Conservation (phyloP, 2,329 filamentous ascomycete species). For the Elsinoe batatas region DNA sequence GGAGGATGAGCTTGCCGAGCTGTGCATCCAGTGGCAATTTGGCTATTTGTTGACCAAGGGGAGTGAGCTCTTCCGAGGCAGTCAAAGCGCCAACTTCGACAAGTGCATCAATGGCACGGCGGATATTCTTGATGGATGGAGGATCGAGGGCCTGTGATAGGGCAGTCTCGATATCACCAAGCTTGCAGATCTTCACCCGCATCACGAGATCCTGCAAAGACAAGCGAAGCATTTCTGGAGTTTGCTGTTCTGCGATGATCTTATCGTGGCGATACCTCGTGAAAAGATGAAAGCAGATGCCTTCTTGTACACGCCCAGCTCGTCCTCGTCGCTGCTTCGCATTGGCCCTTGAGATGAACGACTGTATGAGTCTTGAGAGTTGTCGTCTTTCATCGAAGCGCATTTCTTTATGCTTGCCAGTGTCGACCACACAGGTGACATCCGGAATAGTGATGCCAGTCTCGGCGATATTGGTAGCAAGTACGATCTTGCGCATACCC, state of each 20-base stretch:
- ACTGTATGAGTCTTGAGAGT: constrained; percentile 80
- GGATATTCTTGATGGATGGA: constrained; percentile 83
- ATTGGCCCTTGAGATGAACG: constrained; percentile 91
- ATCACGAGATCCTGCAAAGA: constrained; percentile 93
- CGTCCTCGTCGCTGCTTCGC: constrained; percentile 89
- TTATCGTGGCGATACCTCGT: constrained; percentile 81
- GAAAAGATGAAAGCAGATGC: constrained; percentile 91
- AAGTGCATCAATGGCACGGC: constrained; percentile 81
- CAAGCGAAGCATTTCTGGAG: constrained; percentile 87
- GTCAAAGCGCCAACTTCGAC: constrained; percentile 89
- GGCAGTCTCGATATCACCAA: constrained; percentile 86
- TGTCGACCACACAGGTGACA: constrained; percentile 92
- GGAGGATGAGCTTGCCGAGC: constrained; percentile 81
- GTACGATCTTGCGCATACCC: constrained; percentile 81
- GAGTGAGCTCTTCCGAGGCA: constrained; percentile 68
- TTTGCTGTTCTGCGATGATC: constrained; percentile 80
- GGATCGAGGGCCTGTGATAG: constrained; percentile 81
- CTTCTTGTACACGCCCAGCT: constrained; percentile 90
- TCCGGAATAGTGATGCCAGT: constrained; percentile 98
- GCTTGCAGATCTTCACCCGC: constrained; percentile 92
- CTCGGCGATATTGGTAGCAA: constrained; percentile 96
- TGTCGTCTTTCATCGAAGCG: constrained; percentile 88
- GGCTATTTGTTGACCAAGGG: constrained; percentile 76
- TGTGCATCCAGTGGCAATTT: constrained; percentile 88
- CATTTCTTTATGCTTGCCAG: constrained; percentile 96